Evolutionary conservation across 306 rosid genomes (phyloP).

Genomic region (Urtica urens): DNA sequence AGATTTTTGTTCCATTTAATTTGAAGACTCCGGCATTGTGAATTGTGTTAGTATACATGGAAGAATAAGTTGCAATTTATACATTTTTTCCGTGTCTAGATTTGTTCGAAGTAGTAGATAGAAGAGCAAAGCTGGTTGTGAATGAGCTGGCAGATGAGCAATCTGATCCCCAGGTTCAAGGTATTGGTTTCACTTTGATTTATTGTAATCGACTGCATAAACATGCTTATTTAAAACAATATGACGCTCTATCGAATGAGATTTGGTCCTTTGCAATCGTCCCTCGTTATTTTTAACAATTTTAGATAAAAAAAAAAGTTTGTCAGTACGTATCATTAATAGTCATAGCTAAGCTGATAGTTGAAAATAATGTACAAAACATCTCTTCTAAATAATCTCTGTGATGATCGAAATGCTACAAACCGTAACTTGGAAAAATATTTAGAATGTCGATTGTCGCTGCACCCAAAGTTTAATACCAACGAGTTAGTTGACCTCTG

Average conservation of each 20-base stretch:
- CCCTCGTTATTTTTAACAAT: not conserved
- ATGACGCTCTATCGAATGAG: slow-evolving; percentile 3
- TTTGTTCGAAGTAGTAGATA: slow-evolving; percentile 87
- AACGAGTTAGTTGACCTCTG: slow-evolving; percentile 13
- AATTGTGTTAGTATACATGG: no score
- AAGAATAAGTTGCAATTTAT: not conserved
- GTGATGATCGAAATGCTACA: no score
- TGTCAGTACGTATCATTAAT: no score
- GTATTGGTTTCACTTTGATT: slow-evolving; percentile 24
- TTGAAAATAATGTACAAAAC: no score
- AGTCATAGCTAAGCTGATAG: no score
- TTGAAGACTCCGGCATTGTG: no score
- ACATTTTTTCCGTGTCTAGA: slow-evolving; percentile 23
- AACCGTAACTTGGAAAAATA: no score
- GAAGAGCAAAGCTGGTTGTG: slow-evolving; percentile 84
- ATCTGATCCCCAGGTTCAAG: slow-evolving; percentile 51
- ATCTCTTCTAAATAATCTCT: no score
- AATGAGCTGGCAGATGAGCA: slow-evolving; percentile 66
- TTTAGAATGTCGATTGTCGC: not conserved
- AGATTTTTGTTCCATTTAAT: no score
- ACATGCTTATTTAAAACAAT: slow-evolving; percentile 1
- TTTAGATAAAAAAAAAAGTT: no score
- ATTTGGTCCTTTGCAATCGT: no score
- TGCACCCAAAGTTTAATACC: slow-evolving; percentile 2
- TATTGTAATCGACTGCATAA: not conserved